phyloP scores from a whole-genome alignment of 169 alveolate species.

The Cryptosporidium viatorum region DNA sequence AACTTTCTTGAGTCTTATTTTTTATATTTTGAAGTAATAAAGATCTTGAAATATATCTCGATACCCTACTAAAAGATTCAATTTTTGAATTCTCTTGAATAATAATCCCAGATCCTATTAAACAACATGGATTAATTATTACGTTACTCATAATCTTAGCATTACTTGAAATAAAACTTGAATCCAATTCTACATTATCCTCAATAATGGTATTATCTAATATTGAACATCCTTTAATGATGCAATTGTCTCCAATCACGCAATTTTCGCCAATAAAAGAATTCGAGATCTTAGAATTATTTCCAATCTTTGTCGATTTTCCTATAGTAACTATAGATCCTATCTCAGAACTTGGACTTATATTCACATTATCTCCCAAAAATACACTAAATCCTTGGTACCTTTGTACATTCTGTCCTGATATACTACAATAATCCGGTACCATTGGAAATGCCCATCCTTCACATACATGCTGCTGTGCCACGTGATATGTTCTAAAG shows the following conservation, averaged over 20 bases:
- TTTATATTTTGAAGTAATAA: background rate
- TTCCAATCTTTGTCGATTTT: slow-evolving; percentile 18
- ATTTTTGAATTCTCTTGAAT: slow-evolving; percentile 14
- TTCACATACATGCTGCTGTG: slow-evolving; percentile 61
- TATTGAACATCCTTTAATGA: slow-evolving; percentile 38
- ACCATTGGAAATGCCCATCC: slow-evolving; percentile 71
- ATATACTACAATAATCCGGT: slow-evolving; percentile 68
- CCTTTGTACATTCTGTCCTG: slow-evolving; percentile 56
- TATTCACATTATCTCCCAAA: slow-evolving; percentile 33
- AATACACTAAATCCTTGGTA: slow-evolving; percentile 37
- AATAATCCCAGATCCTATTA: slow-evolving; percentile 38
- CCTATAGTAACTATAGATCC: slow-evolving; percentile 49
- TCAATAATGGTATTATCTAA: slow-evolving; percentile 19
- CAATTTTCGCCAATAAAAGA: slow-evolving; percentile 60
- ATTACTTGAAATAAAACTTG: slow-evolving; percentile 39
- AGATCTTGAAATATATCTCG: slow-evolving; percentile 29
- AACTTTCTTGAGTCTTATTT: background rate
- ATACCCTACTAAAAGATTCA: slow-evolving; percentile 43
- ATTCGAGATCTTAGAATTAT: slow-evolving; percentile 4
- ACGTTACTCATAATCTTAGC: slow-evolving; percentile 17
- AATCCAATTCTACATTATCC: slow-evolving; percentile 16
- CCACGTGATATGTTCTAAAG: slow-evolving; percentile 67
- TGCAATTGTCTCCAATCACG: slow-evolving; percentile 34
- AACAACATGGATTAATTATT: slow-evolving; percentile 9
- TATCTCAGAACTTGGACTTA: slow-evolving; percentile 41